Percentiles rank a stretch among this genome's conserved stretches.
Evolutionary conservation across 2,329 filamentous ascomycete species (phyloP).

Genomic region (Sporothrix pseudoabietina): DNA sequence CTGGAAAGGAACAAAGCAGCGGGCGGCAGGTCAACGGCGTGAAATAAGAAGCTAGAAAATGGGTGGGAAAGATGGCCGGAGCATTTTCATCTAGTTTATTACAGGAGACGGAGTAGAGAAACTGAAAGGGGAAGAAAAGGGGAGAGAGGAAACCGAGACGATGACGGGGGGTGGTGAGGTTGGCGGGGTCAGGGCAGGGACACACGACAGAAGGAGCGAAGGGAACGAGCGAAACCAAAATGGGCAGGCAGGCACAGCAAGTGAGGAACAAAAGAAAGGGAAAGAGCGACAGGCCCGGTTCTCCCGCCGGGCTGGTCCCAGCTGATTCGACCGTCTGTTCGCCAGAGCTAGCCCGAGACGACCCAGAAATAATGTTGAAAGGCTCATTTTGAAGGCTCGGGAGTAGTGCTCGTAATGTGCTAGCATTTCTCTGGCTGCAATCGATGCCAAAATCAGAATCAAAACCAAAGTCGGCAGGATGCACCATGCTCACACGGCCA

Average conservation of each 20-base stretch:
- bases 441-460: not conserved
- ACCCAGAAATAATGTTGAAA: not conserved
- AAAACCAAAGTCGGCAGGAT: not conserved
- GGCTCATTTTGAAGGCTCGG: no score
- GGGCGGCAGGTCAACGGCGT: not conserved
- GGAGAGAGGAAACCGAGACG: not conserved
- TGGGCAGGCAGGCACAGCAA: not conserved
- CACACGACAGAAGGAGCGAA: constrained; percentile 25
- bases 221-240: not conserved
- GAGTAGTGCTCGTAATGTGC: not conserved
- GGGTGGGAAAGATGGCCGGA: not conserved
- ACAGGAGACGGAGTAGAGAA: not conserved
- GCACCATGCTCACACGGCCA: constrained; percentile 24
- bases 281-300: constrained; percentile 25
- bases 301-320: constrained; percentile 8
- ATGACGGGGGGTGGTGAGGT: constrained; percentile 14
- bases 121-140: not conserved
- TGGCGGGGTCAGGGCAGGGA: constrained; percentile 15
- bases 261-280: not conserved
- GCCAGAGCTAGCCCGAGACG: constrained; percentile 12
- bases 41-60: not conserved
- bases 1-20: not conserved
- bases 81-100: not conserved
- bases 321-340: constrained; percentile 16
- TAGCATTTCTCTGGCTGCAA: not conserved